These are phyloP conservation scores for Prunus campanulata DNA, from an alignment of 306 rosid species.

Conservation along the genomic window DNA sequence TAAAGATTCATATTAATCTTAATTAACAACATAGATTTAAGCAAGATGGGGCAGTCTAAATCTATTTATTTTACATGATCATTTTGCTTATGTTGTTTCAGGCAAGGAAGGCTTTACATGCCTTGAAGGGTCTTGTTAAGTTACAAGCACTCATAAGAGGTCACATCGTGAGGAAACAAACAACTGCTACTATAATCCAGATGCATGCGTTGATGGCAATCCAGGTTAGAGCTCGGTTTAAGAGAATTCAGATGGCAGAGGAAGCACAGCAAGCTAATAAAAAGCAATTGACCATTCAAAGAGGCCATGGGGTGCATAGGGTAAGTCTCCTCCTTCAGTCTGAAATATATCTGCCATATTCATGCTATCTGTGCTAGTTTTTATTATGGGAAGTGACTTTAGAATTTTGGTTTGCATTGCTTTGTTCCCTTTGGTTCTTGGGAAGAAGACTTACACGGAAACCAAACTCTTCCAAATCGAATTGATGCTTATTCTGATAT, in stretches of 20 bases:
- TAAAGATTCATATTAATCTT: not conserved
- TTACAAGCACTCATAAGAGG: conserved; percentile 91
- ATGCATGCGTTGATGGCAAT: conserved; percentile 90
- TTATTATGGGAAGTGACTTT: too few relatives aligned
- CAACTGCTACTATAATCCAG: conserved; percentile 57
- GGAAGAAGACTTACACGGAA: too few relatives aligned
- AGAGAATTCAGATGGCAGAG: conserved; percentile 60
- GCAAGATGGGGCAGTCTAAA: not conserved
- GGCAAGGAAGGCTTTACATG: conserved; percentile 91
- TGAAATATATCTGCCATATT: not conserved
- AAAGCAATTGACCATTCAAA: conserved; percentile 23
- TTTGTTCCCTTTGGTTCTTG: too few relatives aligned
- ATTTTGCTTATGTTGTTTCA: conserved; percentile 27
- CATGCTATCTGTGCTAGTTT: not conserved
- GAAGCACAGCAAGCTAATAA: conserved; percentile 32
- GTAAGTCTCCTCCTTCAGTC: conserved; percentile 30
- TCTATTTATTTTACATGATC: not conserved
- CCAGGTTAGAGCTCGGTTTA: conserved; percentile 81
- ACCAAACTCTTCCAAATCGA: too few relatives aligned
- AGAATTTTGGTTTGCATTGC: too few relatives aligned
- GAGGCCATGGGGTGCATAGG: conserved; percentile 17
- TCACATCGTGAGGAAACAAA: conserved; percentile 82
- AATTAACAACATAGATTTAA: too few relatives aligned
- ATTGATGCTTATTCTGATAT: too few relatives aligned
- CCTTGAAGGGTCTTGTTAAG: conserved; percentile 84